These are phyloP conservation scores for Plasmopara halstedii DNA, from an alignment of 352 stramenopile genomes.

Conservation along the genomic window DNA sequence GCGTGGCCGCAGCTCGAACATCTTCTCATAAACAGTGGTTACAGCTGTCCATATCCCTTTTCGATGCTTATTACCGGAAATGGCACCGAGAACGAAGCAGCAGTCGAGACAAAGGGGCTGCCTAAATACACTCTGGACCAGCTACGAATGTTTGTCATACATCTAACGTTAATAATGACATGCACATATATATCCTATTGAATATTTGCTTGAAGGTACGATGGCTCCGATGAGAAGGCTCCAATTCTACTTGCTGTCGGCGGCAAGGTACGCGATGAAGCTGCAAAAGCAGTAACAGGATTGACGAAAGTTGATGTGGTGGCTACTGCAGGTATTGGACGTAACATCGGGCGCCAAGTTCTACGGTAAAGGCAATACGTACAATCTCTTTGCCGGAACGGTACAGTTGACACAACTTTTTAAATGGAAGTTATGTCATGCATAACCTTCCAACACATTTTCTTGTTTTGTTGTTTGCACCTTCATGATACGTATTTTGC, in stretches of 20 bases:
- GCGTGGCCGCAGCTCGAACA: slow-evolving; percentile 72
- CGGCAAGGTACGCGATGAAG: slow-evolving; percentile 40
- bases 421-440: slow-evolving; percentile 2
- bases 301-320: slow-evolving; percentile 2
- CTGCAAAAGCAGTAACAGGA: neutral
- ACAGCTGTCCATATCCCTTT: slow-evolving; percentile 64
- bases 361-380: slow-evolving; percentile 63
- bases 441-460: neutral
- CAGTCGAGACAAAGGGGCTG: slow-evolving; percentile 24
- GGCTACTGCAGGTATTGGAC: slow-evolving; percentile 44
- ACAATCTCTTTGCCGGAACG: slow-evolving; percentile 68
- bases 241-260: slow-evolving; percentile 65
- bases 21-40: slow-evolving; percentile 38
- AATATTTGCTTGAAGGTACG: slow-evolving; percentile 30
- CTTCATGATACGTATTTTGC: too few relatives aligned
- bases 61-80: slow-evolving; percentile 29
- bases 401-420: slow-evolving; percentile 15
- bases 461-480: too few relatives aligned
- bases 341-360: slow-evolving; percentile 67
- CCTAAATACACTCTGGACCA: slow-evolving; percentile 53
- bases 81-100: slow-evolving; percentile 12
- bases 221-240: slow-evolving; percentile 51
- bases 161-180: neutral
- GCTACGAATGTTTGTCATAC: slow-evolving; percentile 35
- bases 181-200: neutral